phyloP scores from a whole-genome alignment of 2,329 filamentous ascomycete genomes.

The Leptographium flavum region DNA sequence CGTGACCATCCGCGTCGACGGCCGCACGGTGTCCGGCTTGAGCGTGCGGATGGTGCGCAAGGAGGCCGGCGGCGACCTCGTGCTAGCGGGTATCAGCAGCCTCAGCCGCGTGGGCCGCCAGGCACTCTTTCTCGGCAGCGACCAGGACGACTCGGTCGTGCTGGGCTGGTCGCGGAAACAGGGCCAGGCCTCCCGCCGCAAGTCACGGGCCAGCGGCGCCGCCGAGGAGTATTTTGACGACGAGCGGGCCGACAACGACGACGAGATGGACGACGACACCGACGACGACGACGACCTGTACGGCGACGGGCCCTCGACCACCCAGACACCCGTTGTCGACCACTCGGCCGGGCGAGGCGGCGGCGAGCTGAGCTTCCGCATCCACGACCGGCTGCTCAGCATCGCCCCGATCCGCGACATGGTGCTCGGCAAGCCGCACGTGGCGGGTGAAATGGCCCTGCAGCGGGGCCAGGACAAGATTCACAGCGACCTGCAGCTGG shows the following conservation, averaged over 20 bases:
- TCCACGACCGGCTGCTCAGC: conserved; percentile 65
- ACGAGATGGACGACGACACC: conserved; percentile 45
- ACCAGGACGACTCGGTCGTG: conserved; percentile 66
- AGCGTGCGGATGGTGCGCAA: conserved; percentile 50
- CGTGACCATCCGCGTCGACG: conserved; percentile 74
- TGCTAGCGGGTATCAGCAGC: conserved; percentile 53
- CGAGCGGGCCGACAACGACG: conserved; percentile 31
- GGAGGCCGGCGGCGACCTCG: conserved; percentile 47
- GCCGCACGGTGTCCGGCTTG: conserved; percentile 78
- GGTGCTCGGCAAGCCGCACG: conserved; percentile 46
- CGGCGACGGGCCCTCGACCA: conserved; percentile 34
- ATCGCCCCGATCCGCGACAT: conserved; percentile 69
- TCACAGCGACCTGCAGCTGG: conserved; percentile 42
- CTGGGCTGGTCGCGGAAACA: conserved; percentile 65
- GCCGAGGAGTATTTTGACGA: conserved; percentile 30
- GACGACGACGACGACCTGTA: conserved; percentile 49
- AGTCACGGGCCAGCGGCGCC: conserved; percentile 36
- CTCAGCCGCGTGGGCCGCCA: conserved; percentile 54
- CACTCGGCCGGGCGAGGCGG: conserved; percentile 22
- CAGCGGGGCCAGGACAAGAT: conserved; percentile 26
- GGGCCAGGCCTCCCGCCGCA: conserved; percentile 45
- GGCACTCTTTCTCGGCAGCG: conserved; percentile 72
- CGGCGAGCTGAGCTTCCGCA: conserved; percentile 56
- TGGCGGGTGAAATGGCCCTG: conserved; percentile 29
- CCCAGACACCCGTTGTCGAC: not conserved